A percentile compares a stretch with the other conserved stretches of the same genome.
phyloP scores from a whole-genome alignment of 1,284 basidiomycete species.

The Moniliella sp. region DNA sequence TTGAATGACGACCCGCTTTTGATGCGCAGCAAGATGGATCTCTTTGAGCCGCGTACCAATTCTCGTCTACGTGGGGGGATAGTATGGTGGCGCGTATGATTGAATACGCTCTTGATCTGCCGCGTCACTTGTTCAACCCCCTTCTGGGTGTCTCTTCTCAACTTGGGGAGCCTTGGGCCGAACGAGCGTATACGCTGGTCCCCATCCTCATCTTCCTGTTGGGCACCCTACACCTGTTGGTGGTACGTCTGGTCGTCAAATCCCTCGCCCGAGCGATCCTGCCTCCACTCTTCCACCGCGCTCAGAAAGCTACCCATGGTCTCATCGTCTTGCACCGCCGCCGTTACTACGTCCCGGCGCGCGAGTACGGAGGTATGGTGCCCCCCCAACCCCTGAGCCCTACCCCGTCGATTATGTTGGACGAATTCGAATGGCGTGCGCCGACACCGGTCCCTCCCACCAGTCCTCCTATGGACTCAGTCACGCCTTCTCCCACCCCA shows the following conservation, averaged over 20 bases:
- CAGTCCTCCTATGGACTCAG: too few species aligned
- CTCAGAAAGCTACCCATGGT: slow-evolving; percentile 11
- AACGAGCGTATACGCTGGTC: slow-evolving; percentile 1
- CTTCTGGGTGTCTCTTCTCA: background rate
- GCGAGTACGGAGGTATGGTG: slow-evolving; percentile 13
- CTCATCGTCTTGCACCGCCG: slow-evolving; percentile 17
- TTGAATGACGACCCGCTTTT: background rate
- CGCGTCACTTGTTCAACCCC: background rate
- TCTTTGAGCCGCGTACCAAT: background rate
- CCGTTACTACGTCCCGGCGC: slow-evolving; percentile 16
- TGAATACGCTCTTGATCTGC: background rate
- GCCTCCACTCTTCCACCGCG: slow-evolving; percentile 13
- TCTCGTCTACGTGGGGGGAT: background rate
- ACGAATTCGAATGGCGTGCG: slow-evolving; percentile 10
- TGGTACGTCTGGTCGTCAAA: slow-evolving; percentile 43
- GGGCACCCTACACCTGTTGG: slow-evolving; percentile 44
- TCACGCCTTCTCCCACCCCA: slow-evolving; percentile 6
- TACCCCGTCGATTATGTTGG: slow-evolving; percentile 10
- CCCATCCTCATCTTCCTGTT: slow-evolving; percentile 7
- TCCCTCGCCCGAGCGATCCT: slow-evolving; percentile 13
- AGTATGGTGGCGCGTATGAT: slow-evolving; percentile 1
- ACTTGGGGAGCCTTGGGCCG: background rate
- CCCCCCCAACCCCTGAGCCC: slow-evolving; percentile 9
- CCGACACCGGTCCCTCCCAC: slow-evolving; percentile 8
- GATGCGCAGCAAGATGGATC: background rate